A percentile compares a stretch with the other conserved stretches of the same genome.
Evolutionary conservation across 225 moss, liverwort and hornwort genomes (phyloP).

Genomic region (Pseudisothecium myosuroides): DNA sequence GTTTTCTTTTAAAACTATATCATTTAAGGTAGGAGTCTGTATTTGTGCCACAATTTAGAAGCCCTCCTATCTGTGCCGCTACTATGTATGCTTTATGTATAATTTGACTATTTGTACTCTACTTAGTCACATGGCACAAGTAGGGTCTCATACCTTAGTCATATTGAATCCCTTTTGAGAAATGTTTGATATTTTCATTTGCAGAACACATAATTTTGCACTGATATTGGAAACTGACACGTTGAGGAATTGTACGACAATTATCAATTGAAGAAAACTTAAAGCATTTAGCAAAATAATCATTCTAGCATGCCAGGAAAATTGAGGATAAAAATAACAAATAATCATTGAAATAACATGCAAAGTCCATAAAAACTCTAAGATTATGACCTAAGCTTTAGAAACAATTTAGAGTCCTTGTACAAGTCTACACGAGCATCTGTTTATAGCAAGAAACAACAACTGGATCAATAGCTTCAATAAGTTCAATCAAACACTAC

Average conservation of each 20-base stretch:
- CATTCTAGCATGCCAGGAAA: accelerated
- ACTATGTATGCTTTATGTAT: accelerated
- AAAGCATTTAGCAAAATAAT: neutral
- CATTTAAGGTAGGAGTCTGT: too few relatives aligned
- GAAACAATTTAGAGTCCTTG: neutral
- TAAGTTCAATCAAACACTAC: neutral
- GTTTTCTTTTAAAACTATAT: too few relatives aligned
- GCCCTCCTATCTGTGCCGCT: neutral
- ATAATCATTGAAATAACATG: neutral
- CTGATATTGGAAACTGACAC: too few relatives aligned
- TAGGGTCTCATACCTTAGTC: neutral
- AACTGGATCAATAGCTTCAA: neutral
- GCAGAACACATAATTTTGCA: accelerated
- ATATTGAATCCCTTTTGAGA: neutral
- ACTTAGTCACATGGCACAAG: neutral
- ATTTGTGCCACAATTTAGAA: neutral
- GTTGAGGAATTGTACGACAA: neutral
- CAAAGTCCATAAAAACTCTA: neutral
- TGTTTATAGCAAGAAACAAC: neutral
- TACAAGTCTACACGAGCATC: neutral
- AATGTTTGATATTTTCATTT: too few relatives aligned
- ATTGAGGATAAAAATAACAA: neutral
- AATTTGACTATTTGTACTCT: neutral
- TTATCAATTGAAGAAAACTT: neutral
- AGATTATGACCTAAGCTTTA: neutral